Evolutionary conservation across 208 protist genomes (phyloP).

Genomic region (Strigomonas culicis): DNA sequence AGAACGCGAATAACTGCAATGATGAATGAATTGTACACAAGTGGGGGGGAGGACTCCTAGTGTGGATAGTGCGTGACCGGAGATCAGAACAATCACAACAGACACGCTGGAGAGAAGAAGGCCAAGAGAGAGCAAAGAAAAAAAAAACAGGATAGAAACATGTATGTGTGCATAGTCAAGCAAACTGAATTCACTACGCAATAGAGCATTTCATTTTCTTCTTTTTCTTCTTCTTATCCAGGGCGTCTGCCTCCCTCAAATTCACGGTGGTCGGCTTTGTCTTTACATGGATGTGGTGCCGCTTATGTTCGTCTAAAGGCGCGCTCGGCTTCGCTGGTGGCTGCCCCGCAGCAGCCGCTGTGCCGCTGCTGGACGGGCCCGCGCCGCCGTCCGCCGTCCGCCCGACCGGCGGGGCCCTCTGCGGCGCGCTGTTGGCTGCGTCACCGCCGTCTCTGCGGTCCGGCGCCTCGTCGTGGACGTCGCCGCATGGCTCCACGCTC

Average conservation of each 20-base stretch:
- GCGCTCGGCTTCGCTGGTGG: neutral
- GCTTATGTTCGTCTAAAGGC: neutral
- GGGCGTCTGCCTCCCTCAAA: slow-evolving; percentile 14
- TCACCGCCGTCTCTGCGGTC: neutral
- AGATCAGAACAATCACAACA: too few species aligned
- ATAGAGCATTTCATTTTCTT: slow-evolving; percentile 24
- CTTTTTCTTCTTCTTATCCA: slow-evolving; percentile 27
- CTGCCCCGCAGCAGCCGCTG: neutral
- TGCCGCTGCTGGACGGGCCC: neutral
- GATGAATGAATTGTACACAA: too few species aligned
- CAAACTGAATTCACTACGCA: neutral
- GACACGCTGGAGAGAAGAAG: neutral
- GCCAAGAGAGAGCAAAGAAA: slow-evolving; percentile 3
- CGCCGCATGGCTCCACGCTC: neutral
- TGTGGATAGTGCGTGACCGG: too few species aligned
- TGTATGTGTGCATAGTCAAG: neutral
- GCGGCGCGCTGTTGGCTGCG: slow-evolving; percentile 1
- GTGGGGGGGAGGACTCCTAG: too few species aligned
- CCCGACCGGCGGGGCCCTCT: neutral
- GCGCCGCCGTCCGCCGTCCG: too few species aligned
- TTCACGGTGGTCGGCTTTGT: slow-evolving; percentile 10
- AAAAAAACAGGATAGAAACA: slow-evolving; percentile 3
- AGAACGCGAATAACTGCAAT: neutral
- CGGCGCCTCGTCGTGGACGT: neutral
- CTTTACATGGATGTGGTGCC: neutral